Conservation (phyloP, 306 rosid genomes). For the Macrotyloma uniflorum region DNA sequence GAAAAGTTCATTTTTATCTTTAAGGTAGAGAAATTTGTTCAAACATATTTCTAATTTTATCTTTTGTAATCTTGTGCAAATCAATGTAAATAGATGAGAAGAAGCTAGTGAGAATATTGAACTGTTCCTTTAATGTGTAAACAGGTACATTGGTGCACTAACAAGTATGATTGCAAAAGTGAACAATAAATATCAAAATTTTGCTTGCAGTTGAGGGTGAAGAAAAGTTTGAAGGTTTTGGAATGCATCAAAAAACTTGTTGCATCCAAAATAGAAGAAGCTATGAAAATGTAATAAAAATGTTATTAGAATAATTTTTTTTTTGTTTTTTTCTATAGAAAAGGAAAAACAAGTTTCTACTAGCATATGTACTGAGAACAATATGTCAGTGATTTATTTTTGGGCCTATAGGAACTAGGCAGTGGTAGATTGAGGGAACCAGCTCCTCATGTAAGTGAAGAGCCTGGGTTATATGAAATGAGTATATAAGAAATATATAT, state of each 20-base stretch:
- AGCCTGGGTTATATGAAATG: slow-evolving; percentile 11
- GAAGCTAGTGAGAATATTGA: slow-evolving; percentile 1
- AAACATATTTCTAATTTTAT: background rate
- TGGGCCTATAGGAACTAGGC: background rate
- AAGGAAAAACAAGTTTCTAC: background rate
- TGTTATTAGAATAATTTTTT: slow-evolving; percentile 24
- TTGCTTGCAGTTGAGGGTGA: slow-evolving; percentile 37
- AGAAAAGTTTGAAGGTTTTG: slow-evolving; percentile 33
- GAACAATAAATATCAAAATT: slow-evolving; percentile 34
- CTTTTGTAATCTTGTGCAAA: background rate
- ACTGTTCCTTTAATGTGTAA: slow-evolving; percentile 6
- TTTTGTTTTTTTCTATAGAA: background rate
- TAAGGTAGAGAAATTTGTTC: no score
- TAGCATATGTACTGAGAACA: slow-evolving; percentile 2
- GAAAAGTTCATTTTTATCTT: no score
- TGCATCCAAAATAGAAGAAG: slow-evolving; percentile 22
- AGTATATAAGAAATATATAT: background rate
- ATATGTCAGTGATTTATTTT: background rate
- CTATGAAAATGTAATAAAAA: slow-evolving; percentile 1
- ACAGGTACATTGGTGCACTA: slow-evolving; percentile 58
- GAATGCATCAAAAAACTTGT: slow-evolving; percentile 15
- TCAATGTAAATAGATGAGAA: background rate
- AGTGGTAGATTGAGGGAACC: slow-evolving; percentile 7
- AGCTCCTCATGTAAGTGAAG: slow-evolving; percentile 28
- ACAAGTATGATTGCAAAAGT: slow-evolving; percentile 34